Evolutionary conservation across 345 rosid species (phyloP).

Genomic region (Lumnitzera racemosa): DNA sequence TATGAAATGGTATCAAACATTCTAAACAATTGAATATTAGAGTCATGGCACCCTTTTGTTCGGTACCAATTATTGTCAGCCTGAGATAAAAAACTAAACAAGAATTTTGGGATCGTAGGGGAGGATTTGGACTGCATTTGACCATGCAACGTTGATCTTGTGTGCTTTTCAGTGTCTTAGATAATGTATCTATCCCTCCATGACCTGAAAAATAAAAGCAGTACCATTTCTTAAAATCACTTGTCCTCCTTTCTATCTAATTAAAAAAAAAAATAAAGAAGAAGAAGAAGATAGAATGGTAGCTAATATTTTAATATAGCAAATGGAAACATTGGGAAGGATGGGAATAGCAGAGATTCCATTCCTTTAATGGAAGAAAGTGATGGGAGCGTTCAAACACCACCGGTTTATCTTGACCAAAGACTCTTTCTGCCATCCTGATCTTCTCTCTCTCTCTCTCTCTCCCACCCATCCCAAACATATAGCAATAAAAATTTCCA

Average conservation of each 20-base stretch:
- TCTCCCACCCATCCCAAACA: conserved; percentile 13
- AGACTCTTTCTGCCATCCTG: conserved; percentile 33
- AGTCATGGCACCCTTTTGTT: too few relatives aligned
- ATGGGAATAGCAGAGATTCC: conserved; percentile 85
- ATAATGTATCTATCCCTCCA: background rate
- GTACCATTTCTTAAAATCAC: background rate
- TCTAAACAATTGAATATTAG: too few relatives aligned
- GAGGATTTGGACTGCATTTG: conserved; percentile 27
- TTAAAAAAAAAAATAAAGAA: background rate
- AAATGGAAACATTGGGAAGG: conserved; percentile 32
- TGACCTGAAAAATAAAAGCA: background rate
- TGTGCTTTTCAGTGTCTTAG: conserved; percentile 14
- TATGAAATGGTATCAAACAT: too few relatives aligned
- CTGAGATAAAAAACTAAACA: too few relatives aligned
- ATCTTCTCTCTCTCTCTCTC: conserved; percentile 28
- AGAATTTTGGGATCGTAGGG: background rate
- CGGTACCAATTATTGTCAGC: too few relatives aligned
- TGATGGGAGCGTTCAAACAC: conserved; percentile 46
- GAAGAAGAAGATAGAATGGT: conserved; percentile 3
- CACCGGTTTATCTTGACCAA: conserved; percentile 36
- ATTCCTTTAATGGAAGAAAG: conserved; percentile 49
- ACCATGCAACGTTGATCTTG: conserved; percentile 26
- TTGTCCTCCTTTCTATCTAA: background rate
- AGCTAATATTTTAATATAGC: conserved; percentile 10
- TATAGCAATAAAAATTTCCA: background rate